These are phyloP conservation scores for Aspergillus transmontanensis DNA, from an alignment of 2,329 filamentous ascomycete species.

Conservation along the genomic window DNA sequence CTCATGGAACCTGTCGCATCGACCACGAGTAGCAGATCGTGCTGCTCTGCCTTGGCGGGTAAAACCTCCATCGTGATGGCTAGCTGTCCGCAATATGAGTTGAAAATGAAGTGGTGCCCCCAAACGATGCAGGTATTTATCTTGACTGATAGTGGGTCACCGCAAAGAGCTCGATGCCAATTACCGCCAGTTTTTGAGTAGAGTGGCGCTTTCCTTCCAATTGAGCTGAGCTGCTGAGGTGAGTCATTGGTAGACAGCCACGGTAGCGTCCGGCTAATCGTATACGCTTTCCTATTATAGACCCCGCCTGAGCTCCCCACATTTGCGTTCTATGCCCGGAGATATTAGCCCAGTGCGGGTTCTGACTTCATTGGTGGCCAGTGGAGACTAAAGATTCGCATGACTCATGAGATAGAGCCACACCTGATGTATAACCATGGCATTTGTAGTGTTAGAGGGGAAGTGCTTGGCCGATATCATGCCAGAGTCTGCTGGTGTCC, in stretches of 20 bases:
- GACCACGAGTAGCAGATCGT: conserved; percentile 21
- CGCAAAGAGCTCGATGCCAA: too few species aligned
- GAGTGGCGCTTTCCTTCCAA: too few species aligned
- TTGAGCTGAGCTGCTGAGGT: too few species aligned
- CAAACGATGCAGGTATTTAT: too few species aligned
- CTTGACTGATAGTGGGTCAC: too few species aligned
- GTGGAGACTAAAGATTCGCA: neutral
- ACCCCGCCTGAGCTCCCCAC: neutral
- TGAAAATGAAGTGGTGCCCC: neutral
- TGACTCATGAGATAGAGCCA: neutral
- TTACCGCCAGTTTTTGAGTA: too few species aligned
- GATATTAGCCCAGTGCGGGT: neutral
- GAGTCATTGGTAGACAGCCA: too few species aligned
- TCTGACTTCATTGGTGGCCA: neutral
- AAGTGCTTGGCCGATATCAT: too few species aligned
- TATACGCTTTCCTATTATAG: neutral
- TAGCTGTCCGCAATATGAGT: too few species aligned
- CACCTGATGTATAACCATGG: neutral
- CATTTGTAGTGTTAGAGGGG: too few species aligned
- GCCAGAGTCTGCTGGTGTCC: too few species aligned
- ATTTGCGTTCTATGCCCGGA: neutral
- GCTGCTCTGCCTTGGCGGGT: neutral
- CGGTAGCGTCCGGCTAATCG: too few species aligned
- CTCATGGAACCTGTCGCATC: conserved; percentile 24
- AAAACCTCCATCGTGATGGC: neutral